Percentiles rank a stretch among this genome's conserved stretches.
Conservation (phyloP, 2,329 filamentous ascomycete genomes). For the Tolypocladium capitatum region DNA sequence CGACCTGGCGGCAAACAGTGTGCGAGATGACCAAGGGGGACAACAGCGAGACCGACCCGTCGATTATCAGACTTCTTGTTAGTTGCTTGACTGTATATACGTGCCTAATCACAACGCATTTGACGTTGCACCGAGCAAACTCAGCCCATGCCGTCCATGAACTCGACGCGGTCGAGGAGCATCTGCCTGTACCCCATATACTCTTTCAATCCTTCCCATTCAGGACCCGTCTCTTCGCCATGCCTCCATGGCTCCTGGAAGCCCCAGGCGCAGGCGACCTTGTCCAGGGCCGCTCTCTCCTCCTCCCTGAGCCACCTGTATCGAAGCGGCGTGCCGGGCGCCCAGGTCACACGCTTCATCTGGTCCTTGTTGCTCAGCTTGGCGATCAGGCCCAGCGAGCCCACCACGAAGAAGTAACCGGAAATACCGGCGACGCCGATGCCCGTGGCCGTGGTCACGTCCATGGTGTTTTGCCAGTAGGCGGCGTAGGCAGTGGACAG, state of each 20-base stretch:
- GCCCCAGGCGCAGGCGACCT: conserved; percentile 78
- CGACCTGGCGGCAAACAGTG: neutral
- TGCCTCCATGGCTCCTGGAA: conserved; percentile 69
- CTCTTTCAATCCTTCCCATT: conserved; percentile 78
- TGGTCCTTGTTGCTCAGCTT: conserved; percentile 84
- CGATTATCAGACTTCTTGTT: no score
- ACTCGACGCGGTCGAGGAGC: conserved; percentile 76
- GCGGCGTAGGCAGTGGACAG: conserved; percentile 41
- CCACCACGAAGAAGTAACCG: conserved; percentile 71
- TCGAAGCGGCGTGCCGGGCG: conserved; percentile 64
- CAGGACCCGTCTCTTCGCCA: conserved; percentile 81
- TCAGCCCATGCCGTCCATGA: conserved; percentile 77
- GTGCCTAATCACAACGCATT: neutral
- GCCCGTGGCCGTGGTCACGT: conserved; percentile 57
- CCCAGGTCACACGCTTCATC: conserved; percentile 89
- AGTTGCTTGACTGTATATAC: neutral
- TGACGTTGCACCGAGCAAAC: neutral
- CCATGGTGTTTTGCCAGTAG: conserved; percentile 54
- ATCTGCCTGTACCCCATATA: conserved; percentile 74
- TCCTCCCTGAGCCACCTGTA: conserved; percentile 82
- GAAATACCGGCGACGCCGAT: conserved; percentile 70
- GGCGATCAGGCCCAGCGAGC: conserved; percentile 70
- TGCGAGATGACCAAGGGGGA: neutral
- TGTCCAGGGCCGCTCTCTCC: conserved; percentile 76
- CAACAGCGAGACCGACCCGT: neutral